These are phyloP conservation scores for Syzygium malaccense DNA, from an alignment of 441 rosid genomes.

Conservation along the genomic window DNA sequence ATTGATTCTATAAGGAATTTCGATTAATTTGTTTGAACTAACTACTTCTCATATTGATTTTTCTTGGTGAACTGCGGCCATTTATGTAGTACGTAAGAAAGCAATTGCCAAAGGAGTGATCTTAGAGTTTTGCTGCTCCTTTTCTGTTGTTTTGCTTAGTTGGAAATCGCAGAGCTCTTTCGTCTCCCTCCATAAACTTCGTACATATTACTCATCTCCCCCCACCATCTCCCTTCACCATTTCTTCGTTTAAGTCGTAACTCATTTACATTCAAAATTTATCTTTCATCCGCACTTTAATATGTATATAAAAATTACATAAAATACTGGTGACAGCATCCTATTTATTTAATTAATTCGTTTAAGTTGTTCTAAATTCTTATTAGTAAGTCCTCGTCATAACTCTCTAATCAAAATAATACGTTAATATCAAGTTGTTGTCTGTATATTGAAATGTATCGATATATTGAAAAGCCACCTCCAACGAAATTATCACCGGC, in stretches of 20 bases:
- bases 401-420: not conserved
- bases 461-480: not conserved
- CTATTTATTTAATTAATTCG: too few relatives aligned
- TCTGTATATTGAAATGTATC: not conserved
- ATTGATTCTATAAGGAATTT: too few relatives aligned
- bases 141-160: not conserved
- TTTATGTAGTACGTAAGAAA: not conserved
- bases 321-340: too few relatives aligned
- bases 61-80: not conserved
- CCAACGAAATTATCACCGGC: not conserved
- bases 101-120: not conserved
- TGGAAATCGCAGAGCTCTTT: not conserved
- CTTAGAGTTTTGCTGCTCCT: not conserved
- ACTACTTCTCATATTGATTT: not conserved
- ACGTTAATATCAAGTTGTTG: not conserved
- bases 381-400: rapidly evolving
- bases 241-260: not conserved
- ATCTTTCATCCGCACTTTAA: not conserved
- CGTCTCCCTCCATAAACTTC: not conserved
- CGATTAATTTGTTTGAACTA: not conserved
- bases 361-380: too few relatives aligned
- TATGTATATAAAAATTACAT: too few relatives aligned
- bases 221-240: not conserved
- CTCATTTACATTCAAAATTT: not conserved
- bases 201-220: not conserved